phyloP scores from a whole-genome alignment of 1,139 yeast genomes.

The Suhomyces bribrorum region DNA sequence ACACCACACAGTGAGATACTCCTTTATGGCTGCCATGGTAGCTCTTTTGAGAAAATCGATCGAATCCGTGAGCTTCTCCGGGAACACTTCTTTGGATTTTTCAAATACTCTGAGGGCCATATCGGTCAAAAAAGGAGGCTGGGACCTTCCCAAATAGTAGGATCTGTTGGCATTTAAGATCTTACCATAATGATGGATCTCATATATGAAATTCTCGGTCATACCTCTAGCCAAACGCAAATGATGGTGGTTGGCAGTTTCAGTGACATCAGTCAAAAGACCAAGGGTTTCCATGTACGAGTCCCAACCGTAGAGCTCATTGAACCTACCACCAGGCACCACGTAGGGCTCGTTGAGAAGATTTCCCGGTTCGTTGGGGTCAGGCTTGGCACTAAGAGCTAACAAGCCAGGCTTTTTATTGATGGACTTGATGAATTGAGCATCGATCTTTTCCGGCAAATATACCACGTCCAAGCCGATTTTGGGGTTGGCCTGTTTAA shows the following conservation, averaged over 20 bases:
- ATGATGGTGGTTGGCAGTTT: slow-evolving; percentile 43
- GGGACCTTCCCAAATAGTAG: slow-evolving; percentile 88
- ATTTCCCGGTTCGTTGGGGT: slow-evolving; percentile 49
- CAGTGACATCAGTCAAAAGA: slow-evolving; percentile 62
- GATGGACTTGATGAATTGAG: slow-evolving; percentile 73
- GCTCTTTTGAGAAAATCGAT: slow-evolving; percentile 65
- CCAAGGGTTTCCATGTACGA: slow-evolving; percentile 93
- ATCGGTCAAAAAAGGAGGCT: slow-evolving; percentile 97
- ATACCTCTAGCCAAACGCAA: slow-evolving; percentile 74
- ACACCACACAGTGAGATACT: slow-evolving; percentile 82
- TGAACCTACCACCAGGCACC: slow-evolving; percentile 97
- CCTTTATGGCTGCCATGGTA: slow-evolving; percentile 78
- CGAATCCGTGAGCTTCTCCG: slow-evolving; percentile 40
- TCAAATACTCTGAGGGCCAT: slow-evolving; percentile 77
- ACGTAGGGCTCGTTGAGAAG: slow-evolving; percentile 80
- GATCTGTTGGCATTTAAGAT: slow-evolving; percentile 92
- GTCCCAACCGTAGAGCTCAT: slow-evolving; percentile 98
- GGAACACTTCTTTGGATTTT: slow-evolving; percentile 49
- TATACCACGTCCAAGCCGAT: slow-evolving; percentile 72
- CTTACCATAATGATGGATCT: slow-evolving; percentile 87
- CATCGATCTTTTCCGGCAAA: slow-evolving; percentile 59
- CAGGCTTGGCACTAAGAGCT: slow-evolving; percentile 69
- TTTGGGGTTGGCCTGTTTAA: slow-evolving; percentile 58
- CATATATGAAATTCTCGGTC: slow-evolving; percentile 91
- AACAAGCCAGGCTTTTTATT: slow-evolving; percentile 84